A percentile compares a stretch with the other conserved stretches of the same genome.
These are phyloP conservation scores for Pseudogymnoascus sp. DNA, from an alignment of 2,329 filamentous ascomycete genomes.

Conservation along the genomic window DNA sequence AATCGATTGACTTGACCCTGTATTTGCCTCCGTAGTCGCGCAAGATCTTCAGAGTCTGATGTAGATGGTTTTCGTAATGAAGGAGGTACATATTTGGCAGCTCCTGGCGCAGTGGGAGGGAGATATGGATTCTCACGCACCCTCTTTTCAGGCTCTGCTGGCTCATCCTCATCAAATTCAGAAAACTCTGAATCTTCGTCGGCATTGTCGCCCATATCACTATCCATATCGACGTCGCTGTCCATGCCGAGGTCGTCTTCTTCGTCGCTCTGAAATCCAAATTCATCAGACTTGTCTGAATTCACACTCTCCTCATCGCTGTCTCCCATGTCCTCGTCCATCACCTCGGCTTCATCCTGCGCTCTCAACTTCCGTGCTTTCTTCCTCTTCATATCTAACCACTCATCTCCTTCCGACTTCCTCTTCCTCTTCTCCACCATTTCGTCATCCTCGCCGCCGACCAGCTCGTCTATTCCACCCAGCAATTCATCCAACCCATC, in stretches of 20 bases:
- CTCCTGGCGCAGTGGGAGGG: slow-evolving; percentile 51
- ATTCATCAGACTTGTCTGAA: slow-evolving; percentile 21
- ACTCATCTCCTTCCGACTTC: slow-evolving; percentile 51
- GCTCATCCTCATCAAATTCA: slow-evolving; percentile 24
- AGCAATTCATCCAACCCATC: slow-evolving; percentile 78
- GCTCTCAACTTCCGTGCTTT: slow-evolving; percentile 34
- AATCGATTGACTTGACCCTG: slow-evolving; percentile 89
- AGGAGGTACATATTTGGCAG: slow-evolving; percentile 80
- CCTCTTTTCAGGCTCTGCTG: slow-evolving; percentile 33
- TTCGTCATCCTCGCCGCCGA: slow-evolving; percentile 40
- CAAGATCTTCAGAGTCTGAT: slow-evolving; percentile 59
- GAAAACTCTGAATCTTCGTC: slow-evolving; percentile 27
- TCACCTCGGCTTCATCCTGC: slow-evolving; percentile 18
- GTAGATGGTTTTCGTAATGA: slow-evolving; percentile 62
- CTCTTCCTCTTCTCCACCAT: slow-evolving; percentile 46
- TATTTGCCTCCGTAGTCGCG: slow-evolving; percentile 67
- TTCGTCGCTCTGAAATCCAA: slow-evolving; percentile 11
- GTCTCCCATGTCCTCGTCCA: slow-evolving; percentile 26
- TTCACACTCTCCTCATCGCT: slow-evolving; percentile 25
- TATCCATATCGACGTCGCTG: slow-evolving; percentile 34
- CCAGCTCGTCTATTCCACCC: slow-evolving; percentile 53
- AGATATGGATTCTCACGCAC: slow-evolving; percentile 81
- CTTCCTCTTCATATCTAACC: slow-evolving; percentile 51
- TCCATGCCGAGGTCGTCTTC: slow-evolving; percentile 34
- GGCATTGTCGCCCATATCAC: slow-evolving; percentile 10